Evolutionary conservation across 768 basidiomycete species (phyloP).

Genomic region (Sutorius australiensis): DNA sequence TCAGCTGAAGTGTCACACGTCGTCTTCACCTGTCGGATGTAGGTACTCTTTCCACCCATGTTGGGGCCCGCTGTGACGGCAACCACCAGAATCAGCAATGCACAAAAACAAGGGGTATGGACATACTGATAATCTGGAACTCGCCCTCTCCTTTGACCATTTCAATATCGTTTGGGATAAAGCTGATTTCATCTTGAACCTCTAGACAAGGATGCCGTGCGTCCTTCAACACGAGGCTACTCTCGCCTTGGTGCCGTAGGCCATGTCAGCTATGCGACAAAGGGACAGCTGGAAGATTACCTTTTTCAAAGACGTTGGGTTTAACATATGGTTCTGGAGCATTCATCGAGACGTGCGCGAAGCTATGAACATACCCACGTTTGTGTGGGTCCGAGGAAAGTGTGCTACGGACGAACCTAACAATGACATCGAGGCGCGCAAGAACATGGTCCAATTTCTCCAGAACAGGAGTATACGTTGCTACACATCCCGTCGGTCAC

Average conservation of each 20-base stretch:
- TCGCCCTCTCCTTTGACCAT: constrained; percentile 93
- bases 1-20: not conserved
- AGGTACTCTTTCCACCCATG: constrained; percentile 98
- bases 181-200: constrained; percentile 91
- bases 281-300: constrained; percentile 33
- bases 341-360: constrained; percentile 86
- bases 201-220: constrained; percentile 96
- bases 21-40: constrained; percentile 76
- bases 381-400: not conserved
- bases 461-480: constrained; percentile 86
- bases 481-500: constrained; percentile 37
- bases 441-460: constrained; percentile 80
- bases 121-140: constrained; percentile 89
- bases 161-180: constrained; percentile 94
- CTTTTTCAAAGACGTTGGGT: constrained; percentile 74
- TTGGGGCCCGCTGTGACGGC: constrained; percentile 78
- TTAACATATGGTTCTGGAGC: constrained; percentile 88
- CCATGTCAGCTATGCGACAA: not conserved
- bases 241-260: constrained; percentile 50
- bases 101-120: not conserved
- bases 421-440: constrained; percentile 87
- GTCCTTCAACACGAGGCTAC: constrained; percentile 75
- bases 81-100: not conserved
- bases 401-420: constrained; percentile 53
- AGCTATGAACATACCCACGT: constrained; percentile 43